Conservation (phyloP, 768 basidiomycete genomes). For the Calocybe cyanea region DNA sequence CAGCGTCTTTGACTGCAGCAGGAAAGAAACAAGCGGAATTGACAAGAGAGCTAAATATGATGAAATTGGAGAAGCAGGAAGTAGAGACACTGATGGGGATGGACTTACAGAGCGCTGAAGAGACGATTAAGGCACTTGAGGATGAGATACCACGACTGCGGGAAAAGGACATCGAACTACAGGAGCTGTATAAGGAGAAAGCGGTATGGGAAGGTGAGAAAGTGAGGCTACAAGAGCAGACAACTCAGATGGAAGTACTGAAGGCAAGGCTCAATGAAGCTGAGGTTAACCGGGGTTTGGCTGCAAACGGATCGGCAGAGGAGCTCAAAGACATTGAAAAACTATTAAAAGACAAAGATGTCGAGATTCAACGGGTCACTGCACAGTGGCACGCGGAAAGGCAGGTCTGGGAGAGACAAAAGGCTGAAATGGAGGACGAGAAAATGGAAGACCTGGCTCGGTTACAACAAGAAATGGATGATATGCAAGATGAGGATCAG, state of each 20-base stretch:
- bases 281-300: slow-evolving; percentile 36
- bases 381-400: slow-evolving; percentile 41
- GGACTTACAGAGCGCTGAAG: slow-evolving; percentile 66
- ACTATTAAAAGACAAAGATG: slow-evolving; percentile 39
- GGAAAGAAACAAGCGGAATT: slow-evolving; percentile 60
- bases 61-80: slow-evolving; percentile 66
- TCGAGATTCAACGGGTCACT: slow-evolving; percentile 32
- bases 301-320: slow-evolving; percentile 37
- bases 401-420: slow-evolving; percentile 48
- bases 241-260: slow-evolving; percentile 33
- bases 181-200: slow-evolving; percentile 47
- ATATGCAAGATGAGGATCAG: slow-evolving; percentile 35
- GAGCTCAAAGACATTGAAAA: slow-evolving; percentile 30
- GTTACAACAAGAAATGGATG: slow-evolving; percentile 48
- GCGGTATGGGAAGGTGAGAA: slow-evolving; percentile 48
- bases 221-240: slow-evolving; percentile 35
- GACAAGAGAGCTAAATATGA: slow-evolving; percentile 55
- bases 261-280: slow-evolving; percentile 38
- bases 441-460: slow-evolving; percentile 42
- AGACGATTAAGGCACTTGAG: slow-evolving; percentile 56
- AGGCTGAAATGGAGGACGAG: slow-evolving; percentile 43
- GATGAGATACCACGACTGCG: slow-evolving; percentile 50
- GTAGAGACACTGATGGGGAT: slow-evolving; percentile 59
- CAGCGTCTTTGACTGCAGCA: slow-evolving; percentile 52
- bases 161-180: slow-evolving; percentile 42